Percentiles rank a stretch among this genome's conserved stretches.
Conservation (phyloP, 2,329 filamentous ascomycete genomes). For the Lachnellula arida region DNA sequence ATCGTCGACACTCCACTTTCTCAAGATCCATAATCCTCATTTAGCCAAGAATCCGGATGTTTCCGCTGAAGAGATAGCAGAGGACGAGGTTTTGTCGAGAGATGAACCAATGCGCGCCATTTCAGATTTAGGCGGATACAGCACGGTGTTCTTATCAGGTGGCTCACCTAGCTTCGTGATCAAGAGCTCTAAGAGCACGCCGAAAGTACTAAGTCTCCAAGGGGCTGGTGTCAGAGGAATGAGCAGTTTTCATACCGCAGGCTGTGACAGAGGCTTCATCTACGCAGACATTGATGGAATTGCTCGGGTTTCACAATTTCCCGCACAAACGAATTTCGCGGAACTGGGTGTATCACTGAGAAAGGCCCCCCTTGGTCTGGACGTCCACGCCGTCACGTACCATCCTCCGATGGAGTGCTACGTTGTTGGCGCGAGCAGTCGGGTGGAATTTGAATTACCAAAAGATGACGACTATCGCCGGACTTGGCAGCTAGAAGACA, state of each 20-base stretch:
- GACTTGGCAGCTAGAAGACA: slow-evolving; percentile 72
- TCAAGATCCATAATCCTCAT: slow-evolving; percentile 66
- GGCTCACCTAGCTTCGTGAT: slow-evolving; percentile 75
- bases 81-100: slow-evolving; percentile 42
- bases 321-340: slow-evolving; percentile 59
- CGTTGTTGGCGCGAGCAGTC: slow-evolving; percentile 64
- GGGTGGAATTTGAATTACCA: slow-evolving; percentile 73
- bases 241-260: slow-evolving; percentile 70
- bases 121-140: slow-evolving; percentile 68
- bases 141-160: slow-evolving; percentile 77
- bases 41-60: slow-evolving; percentile 55
- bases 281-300: slow-evolving; percentile 71
- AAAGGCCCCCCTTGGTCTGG: slow-evolving; percentile 65
- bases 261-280: slow-evolving; percentile 77
- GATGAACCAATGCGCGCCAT: slow-evolving; percentile 41
- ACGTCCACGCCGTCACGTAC: slow-evolving; percentile 70
- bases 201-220: slow-evolving; percentile 69
- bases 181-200: slow-evolving; percentile 72
- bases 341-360: slow-evolving; percentile 72
- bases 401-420: slow-evolving; percentile 73
- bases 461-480: slow-evolving; percentile 77
- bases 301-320: slow-evolving; percentile 69
- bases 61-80: slow-evolving; percentile 43
- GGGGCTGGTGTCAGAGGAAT: slow-evolving; percentile 66
- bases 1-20: slow-evolving; percentile 58